Conservation (phyloP, 2,329 filamentous ascomycete genomes). For the Chaetothyriales sp. region DNA sequence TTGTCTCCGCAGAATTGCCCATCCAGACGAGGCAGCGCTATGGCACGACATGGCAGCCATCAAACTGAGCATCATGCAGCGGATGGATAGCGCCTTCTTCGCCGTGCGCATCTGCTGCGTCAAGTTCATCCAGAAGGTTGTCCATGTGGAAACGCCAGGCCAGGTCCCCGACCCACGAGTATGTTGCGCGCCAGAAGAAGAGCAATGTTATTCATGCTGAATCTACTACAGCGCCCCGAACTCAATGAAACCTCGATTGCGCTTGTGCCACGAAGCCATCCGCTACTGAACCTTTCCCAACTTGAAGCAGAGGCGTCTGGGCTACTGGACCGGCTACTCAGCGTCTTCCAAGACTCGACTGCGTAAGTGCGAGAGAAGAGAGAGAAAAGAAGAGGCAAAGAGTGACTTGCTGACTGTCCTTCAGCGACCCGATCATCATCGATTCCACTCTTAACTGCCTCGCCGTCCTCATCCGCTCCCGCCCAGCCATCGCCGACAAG, state of each 20-base stretch:
- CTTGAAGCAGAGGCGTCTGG: constrained; percentile 89
- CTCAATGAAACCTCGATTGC: constrained; percentile 73
- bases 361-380: constrained; percentile 41
- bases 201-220: background rate
- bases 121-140: constrained; percentile 89
- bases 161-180: constrained; percentile 69
- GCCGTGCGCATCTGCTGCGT: constrained; percentile 84
- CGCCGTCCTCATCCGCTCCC: constrained; percentile 64
- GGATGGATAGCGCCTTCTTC: constrained; percentile 67
- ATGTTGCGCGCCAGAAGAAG: constrained; percentile 23
- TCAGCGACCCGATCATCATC: constrained; percentile 70
- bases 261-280: constrained; percentile 69
- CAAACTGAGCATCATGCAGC: constrained; percentile 72
- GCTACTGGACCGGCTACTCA: constrained; percentile 73
- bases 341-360: constrained; percentile 69
- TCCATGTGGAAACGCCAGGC: constrained; percentile 81
- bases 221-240: constrained; percentile 44
- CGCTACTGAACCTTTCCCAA: constrained; percentile 60
- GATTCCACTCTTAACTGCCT: constrained; percentile 86
- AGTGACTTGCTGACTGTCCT: too few relatives aligned
- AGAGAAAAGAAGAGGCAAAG: background rate
- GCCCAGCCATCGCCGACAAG: constrained; percentile 67
- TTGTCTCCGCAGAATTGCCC: constrained; percentile 56
- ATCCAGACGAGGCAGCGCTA: constrained; percentile 61
- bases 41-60: constrained; percentile 84